A percentile compares a stretch with the other conserved stretches of the same genome.
These are phyloP conservation scores for Fraxinus xanthoxyloides DNA, from an alignment of 305 asterid species.

Conservation along the genomic window DNA sequence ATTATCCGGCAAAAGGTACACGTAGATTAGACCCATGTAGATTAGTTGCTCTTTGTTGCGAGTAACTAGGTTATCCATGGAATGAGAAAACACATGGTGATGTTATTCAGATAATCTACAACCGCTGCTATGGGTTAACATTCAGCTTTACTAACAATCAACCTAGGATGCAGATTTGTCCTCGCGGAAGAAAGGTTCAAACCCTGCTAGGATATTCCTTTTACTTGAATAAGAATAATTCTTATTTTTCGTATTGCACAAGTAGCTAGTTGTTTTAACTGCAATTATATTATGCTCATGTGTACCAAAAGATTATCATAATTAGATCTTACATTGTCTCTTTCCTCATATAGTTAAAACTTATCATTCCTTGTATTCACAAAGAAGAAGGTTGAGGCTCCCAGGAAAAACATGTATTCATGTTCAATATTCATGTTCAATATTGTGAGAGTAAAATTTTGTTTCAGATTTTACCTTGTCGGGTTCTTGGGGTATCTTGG, in stretches of 20 bases:
- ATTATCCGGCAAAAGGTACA: neutral
- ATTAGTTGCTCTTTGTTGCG: neutral
- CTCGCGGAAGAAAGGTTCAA: neutral
- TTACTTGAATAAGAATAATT: neutral
- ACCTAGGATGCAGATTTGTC: neutral
- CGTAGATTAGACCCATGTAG: neutral
- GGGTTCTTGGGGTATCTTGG: conserved; percentile 27
- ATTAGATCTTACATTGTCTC: neutral
- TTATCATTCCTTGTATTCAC: conserved; percentile 27
- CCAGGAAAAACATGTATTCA: conserved; percentile 52
- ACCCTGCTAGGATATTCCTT: neutral
- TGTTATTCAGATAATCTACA: neutral
- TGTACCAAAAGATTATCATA: neutral
- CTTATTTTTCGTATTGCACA: neutral
- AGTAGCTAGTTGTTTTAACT: neutral
- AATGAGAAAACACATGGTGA: neutral
- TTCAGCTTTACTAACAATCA: neutral
- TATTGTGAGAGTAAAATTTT: conserved; percentile 36
- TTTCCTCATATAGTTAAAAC: conserved; percentile 19
- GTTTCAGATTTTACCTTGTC: conserved; percentile 36
- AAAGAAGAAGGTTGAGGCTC: conserved; percentile 70
- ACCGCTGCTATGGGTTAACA: neutral
- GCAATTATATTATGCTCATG: neutral
- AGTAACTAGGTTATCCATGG: neutral
- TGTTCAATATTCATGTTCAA: conserved; percentile 57